A percentile compares a stretch with the other conserved stretches of the same genome.
These are phyloP conservation scores for Przewalskia tangutica DNA, from an alignment of 257 asterid genomes.

Conservation along the genomic window DNA sequence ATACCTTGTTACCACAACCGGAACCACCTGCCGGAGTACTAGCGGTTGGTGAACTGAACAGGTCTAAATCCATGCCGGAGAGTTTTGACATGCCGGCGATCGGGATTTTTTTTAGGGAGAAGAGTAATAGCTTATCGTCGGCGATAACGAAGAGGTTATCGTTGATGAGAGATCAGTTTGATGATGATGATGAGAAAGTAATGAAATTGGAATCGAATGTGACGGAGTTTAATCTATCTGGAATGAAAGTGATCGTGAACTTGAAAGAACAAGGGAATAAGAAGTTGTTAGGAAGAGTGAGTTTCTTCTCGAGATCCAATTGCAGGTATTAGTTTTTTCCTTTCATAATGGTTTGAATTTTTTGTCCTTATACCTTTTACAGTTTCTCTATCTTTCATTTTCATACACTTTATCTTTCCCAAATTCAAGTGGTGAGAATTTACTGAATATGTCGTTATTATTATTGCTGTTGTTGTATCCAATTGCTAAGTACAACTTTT, in stretches of 20 bases:
- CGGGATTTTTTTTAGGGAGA: conserved; percentile 72
- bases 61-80: conserved; percentile 46
- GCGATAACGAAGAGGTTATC: conserved; percentile 67
- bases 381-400: no score
- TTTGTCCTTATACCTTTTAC: no score
- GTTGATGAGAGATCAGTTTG: conserved; percentile 29
- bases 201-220: conserved; percentile 15
- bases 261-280: conserved; percentile 20
- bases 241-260: conserved; percentile 47
- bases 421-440: no score
- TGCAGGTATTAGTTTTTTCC: conserved; percentile 25
- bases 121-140: conserved; percentile 62
- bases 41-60: conserved; percentile 6
- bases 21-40: conserved; percentile 51
- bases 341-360: no score
- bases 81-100: conserved; percentile 48
- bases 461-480: no score
- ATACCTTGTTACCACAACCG: conserved; percentile 68
- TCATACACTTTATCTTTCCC: no score
- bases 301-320: conserved; percentile 79
- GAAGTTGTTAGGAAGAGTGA: conserved; percentile 46
- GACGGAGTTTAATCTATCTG: conserved; percentile 55
- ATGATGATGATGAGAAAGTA: not conserved
- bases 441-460: no score
- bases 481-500: no score